Base-by-base conservation (phyloP, 2,329 filamentous ascomycete species). In the Ophiostoma angusticollis region DNA sequence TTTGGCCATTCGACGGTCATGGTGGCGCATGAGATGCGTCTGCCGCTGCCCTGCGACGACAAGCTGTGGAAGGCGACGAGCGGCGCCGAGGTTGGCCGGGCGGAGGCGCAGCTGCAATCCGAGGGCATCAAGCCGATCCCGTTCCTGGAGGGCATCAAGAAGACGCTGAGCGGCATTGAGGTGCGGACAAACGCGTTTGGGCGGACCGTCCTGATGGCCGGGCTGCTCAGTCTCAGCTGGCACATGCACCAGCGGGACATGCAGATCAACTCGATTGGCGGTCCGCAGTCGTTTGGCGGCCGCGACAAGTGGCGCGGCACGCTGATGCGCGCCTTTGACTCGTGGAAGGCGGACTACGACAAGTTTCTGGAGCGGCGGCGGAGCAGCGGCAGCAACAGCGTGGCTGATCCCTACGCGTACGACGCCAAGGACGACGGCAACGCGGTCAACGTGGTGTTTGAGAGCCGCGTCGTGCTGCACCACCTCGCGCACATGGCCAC, bases 401-500 rank as follows among this genome's bases (percentile, higher is more conserved):
- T n/a, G n/a, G n/a, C n/a, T n/a, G 41, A 40, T 21, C 41, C 41
- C 4, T 43, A 44, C 22, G 35, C 27, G 2, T 68, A 67, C 47
- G 65, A 70, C 38, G 54, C 67, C 66, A 50, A 52, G 31, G 36
- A 41, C 30, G 42, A 28, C 22, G 75, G 82, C 45, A 79, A 79
- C 49, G 68, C 75, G 43, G 60, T 65, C 37, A 73, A 68, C 40
- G 61, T 72, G 12, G 78, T 93, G 22, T 89, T 91, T 50, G 85
- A 95, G 56, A 86, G 81, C 46, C 76, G 85, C 16, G 93, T 82
- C 3, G 89, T 94, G 21, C 66, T 96, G 31, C 87, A 96, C 54
- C 85, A 93, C 51, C 67, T 98, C 11, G 91, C 91, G 0, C 91
- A 96, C 58, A 95, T 98, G 84, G 85, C 86, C 3, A 94, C 94